Evolutionary conservation across 306 rosid species (phyloP).

Genomic region (Fragaria vesca): DNA sequence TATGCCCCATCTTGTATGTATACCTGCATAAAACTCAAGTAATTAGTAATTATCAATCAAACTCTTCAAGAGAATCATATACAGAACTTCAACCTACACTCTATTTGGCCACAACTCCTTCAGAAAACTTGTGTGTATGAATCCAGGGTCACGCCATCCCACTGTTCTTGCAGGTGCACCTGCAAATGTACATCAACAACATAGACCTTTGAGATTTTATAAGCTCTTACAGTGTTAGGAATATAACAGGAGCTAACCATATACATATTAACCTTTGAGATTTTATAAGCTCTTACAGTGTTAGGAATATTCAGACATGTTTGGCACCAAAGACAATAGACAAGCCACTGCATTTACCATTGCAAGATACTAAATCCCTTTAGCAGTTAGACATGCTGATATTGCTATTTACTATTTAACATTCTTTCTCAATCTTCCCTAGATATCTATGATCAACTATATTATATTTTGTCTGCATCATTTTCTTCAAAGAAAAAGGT

Average conservation of each 20-base stretch:
- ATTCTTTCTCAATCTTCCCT: neutral
- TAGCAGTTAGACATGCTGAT: neutral
- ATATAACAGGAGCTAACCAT: neutral
- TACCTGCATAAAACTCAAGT: slow-evolving; percentile 40
- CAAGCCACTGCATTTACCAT: neutral
- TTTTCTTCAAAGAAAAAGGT: neutral
- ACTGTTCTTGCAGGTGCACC: slow-evolving; percentile 91
- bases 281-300: neutral
- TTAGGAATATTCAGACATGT: neutral
- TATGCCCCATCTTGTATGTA: slow-evolving; percentile 68
- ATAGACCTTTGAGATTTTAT: neutral
- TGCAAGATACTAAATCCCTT: neutral
- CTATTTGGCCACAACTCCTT: slow-evolving; percentile 83
- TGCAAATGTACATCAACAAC: slow-evolving; percentile 21
- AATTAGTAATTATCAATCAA: neutral
- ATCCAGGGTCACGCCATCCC: slow-evolving; percentile 97
- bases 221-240: neutral
- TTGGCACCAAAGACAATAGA: neutral
- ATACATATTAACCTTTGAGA: neutral
- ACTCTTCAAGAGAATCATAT: neutral
- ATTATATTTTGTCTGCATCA: neutral
- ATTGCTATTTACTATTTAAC: neutral
- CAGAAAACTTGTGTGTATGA: slow-evolving; percentile 80
- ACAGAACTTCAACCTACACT: slow-evolving; percentile 37
- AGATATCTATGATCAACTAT: neutral